phyloP scores from a whole-genome alignment of 1,284 basidiomycete species.

The Fistulina hepatica region DNA sequence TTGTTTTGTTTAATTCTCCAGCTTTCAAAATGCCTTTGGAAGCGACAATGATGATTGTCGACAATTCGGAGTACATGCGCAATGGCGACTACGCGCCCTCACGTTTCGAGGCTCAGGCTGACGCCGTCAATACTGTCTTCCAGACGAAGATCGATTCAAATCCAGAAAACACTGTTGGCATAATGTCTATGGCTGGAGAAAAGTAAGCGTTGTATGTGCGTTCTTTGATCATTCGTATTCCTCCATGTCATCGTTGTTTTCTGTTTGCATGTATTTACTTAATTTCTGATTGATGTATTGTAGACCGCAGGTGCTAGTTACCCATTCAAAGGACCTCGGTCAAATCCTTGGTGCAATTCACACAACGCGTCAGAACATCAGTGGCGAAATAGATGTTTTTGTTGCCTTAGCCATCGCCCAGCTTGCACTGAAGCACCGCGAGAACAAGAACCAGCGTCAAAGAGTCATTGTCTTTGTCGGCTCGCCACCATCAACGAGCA shows the following conservation, averaged over 20 bases:
- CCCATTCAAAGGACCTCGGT: constrained; percentile 90
- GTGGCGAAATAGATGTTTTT: constrained; percentile 73
- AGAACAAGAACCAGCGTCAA: constrained; percentile 97
- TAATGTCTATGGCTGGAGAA: constrained; percentile 99
- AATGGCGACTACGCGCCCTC: constrained; percentile 92
- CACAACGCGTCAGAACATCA: constrained; percentile 55
- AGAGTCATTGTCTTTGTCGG: constrained; percentile 91
- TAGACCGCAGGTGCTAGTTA: constrained; percentile 92
- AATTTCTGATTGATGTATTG: constrained; percentile 1
- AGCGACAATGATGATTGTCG: constrained; percentile 87
- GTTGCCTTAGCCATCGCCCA: constrained; percentile 92
- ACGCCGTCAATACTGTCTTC: constrained; percentile 88
- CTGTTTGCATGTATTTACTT: too few species aligned
- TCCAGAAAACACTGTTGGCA: constrained; percentile 93
- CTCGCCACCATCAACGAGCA: constrained; percentile 66
- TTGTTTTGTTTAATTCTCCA: too few species aligned
- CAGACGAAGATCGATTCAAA: constrained; percentile 91
- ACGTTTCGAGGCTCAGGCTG: constrained; percentile 82
- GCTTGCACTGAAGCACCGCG: constrained; percentile 93
- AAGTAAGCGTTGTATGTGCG: constrained; percentile 62
- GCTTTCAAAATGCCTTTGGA: constrained; percentile 74
- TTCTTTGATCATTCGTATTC: constrained; percentile 1
- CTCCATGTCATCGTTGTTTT: not conserved
- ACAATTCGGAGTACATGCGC: constrained; percentile 93
- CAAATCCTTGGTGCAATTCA: constrained; percentile 82